Percentiles rank a stretch among this genome's conserved stretches.
phyloP scores from a whole-genome alignment of 2,329 filamentous ascomycete genomes.

The Nigrograna mackinnonii region DNA sequence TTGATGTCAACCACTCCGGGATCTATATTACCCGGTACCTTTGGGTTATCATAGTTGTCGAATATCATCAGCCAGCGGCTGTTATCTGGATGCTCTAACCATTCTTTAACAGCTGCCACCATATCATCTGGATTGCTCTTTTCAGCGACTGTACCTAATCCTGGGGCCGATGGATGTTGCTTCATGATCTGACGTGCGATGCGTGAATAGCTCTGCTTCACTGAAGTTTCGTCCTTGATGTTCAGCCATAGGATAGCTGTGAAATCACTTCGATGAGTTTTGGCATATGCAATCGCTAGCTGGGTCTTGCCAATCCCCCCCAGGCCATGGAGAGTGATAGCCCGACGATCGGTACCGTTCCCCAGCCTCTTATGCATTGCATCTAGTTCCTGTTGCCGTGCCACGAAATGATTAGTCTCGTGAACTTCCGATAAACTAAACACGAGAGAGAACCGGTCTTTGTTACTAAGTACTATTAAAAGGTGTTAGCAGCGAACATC shows the following conservation, averaged over 20 bases:
- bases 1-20: conserved; percentile 30
- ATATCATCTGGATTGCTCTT: conserved; percentile 22
- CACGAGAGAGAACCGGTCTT: conserved; percentile 27
- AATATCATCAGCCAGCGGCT: conserved; percentile 43
- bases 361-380: conserved; percentile 29
- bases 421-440: conserved; percentile 30
- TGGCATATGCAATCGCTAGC: conserved; percentile 14
- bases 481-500: not conserved
- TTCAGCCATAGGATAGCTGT: conserved; percentile 17
- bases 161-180: conserved; percentile 19
- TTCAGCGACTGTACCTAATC: conserved; percentile 17
- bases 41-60: conserved; percentile 45
- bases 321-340: conserved; percentile 20
- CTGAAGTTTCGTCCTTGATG: conserved; percentile 9
- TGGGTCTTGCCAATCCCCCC: conserved; percentile 20
- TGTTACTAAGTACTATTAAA: no score
- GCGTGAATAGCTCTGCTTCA: conserved; percentile 12
- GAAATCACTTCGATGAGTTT: conserved; percentile 5
- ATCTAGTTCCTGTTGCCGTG: conserved; percentile 28
- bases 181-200: conserved; percentile 11
- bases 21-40: conserved; percentile 15
- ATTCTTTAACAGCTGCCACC: conserved; percentile 37
- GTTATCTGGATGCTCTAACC: conserved; percentile 40
- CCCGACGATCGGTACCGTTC: conserved; percentile 27
- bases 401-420: conserved; percentile 32